phyloP scores from a whole-genome alignment of 768 basidiomycete species.

The Boletus reticuloceps region DNA sequence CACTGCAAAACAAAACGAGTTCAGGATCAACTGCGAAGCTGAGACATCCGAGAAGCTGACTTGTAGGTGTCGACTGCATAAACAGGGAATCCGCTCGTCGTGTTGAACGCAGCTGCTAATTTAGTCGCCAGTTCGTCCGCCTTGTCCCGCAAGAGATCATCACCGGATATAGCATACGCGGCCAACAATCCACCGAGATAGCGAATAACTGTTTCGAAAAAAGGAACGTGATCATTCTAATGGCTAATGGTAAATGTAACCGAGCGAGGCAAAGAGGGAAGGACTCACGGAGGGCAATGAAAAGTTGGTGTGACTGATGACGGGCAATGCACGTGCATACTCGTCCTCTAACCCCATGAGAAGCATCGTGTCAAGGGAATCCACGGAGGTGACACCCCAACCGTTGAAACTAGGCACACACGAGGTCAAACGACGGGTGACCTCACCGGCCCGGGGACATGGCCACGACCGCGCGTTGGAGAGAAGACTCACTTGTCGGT shows the following conservation, averaged over 20 bases:
- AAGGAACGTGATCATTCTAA: conserved; percentile 42
- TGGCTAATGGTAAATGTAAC: background rate
- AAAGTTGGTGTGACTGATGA: conserved; percentile 50
- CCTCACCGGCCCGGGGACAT: background rate
- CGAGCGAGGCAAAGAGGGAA: background rate
- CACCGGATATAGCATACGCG: conserved; percentile 71
- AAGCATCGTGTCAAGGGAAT: conserved; percentile 83
- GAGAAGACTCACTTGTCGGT: conserved; percentile 47
- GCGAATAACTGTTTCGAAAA: conserved; percentile 85
- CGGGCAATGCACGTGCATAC: conserved; percentile 58
- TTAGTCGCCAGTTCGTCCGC: conserved; percentile 74
- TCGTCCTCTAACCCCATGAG: conserved; percentile 76
- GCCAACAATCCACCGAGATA: conserved; percentile 86
- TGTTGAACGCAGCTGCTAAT: conserved; percentile 70
- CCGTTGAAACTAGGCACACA: conserved; percentile 60
- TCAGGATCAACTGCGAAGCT: background rate
- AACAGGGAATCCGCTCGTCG: conserved; percentile 64
- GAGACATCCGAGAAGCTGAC: conserved; percentile 31
- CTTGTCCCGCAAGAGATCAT: conserved; percentile 59
- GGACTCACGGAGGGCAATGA: conserved; percentile 39
- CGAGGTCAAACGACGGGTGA: background rate
- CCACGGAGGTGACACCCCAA: conserved; percentile 75
- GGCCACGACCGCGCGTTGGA: too few relatives aligned
- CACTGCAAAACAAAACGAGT: background rate
- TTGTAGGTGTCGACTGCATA: conserved; percentile 66